A percentile compares a stretch with the other conserved stretches of the same genome.
Conservation (phyloP, 192 early-diverging fungal genomes). For the Allomyces javanicus region DNA sequence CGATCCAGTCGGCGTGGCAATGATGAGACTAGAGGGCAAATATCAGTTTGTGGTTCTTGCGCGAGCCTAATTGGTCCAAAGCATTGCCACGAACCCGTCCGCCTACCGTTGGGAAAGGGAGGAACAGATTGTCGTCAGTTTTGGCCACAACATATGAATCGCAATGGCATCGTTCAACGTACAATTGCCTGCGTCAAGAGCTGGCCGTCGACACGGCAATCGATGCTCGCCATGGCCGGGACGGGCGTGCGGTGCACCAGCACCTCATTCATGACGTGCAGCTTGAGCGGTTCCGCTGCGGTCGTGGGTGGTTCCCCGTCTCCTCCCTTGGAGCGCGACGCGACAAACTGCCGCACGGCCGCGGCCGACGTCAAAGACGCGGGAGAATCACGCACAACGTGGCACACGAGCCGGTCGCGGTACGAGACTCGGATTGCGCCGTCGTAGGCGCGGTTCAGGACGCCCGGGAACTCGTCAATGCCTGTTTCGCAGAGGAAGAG, state of each 20-base stretch:
- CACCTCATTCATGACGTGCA: constrained; percentile 72
- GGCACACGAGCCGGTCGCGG: not conserved
- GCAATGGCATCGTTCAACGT: constrained; percentile 15
- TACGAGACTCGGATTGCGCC: not conserved
- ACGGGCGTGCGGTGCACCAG: constrained; percentile 67
- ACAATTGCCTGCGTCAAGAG: constrained; percentile 65
- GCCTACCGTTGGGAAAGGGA: too few relatives aligned
- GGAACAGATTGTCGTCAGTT: too few relatives aligned
- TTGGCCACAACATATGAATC: not conserved
- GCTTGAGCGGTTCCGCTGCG: constrained; percentile 3
- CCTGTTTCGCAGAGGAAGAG: not conserved
- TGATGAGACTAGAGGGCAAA: constrained; percentile 20
- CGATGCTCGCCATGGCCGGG: constrained; percentile 60
- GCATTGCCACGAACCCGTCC: too few relatives aligned
- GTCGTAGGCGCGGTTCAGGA: not conserved
- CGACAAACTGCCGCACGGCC: too few relatives aligned
- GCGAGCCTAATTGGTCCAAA: too few relatives aligned
- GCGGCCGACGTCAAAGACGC: too few relatives aligned
- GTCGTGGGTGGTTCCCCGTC: not conserved
- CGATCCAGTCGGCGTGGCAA: constrained; percentile 76
- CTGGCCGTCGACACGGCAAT: constrained; percentile 61
- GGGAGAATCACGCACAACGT: not conserved
- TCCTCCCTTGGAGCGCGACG: too few relatives aligned
- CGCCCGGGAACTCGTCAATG: not conserved
- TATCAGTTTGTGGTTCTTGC: too few relatives aligned